Base-by-base conservation (phyloP, 2,329 filamentous ascomycete species). In the Stachybotrys echinatus region DNA sequence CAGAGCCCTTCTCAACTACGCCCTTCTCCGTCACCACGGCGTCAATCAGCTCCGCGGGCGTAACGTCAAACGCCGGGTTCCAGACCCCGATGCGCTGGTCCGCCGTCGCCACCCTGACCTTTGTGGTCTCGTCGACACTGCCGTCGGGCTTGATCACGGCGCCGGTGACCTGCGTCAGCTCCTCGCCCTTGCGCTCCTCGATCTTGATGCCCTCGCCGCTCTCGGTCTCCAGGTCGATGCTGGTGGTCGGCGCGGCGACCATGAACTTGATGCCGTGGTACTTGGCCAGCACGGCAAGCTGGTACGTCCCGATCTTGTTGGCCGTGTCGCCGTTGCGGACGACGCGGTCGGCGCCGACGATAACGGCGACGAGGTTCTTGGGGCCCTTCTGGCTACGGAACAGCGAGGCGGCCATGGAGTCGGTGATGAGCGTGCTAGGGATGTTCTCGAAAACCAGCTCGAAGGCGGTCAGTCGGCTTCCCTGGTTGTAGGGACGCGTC, bases 61-160 rank as follows among this genome's bases (percentile, higher is more conserved):
- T 99, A 31, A 99, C 89, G 63, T 99, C 94, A 65, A 99, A 99
- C 0, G 91, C 88, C 27, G 94, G 94, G 66, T 99, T 99, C 92
- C 94, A 99, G 8, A 97, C 91, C 39, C 80, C 75, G 54, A 97
- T 91, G 2, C 83, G 83, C 62, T 84, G 80, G 55, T 85, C 79
- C 0, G 92, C 92, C 47, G 89, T 92, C 40, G 88, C 89, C 27
- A 97, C 82, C 12, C 86, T 83, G 50, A 85, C 86, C 18, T 84
- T 83, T 47, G 75, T 74, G 45, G 70, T 75, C 20, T 83, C 69
- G 57, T 90, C 82, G 0, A 92, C 73, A 5, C 71, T 78, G 1
- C 84, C 84, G 38, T 85, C 81, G 2, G 80, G 68, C 38, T 76
- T 73, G 17, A 88, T 81, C 14, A 87, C 75, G 1, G 89, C 89